phyloP scores from a whole-genome alignment of 2,329 filamentous ascomycete genomes.

The Nothomitra cinnamomea region DNA sequence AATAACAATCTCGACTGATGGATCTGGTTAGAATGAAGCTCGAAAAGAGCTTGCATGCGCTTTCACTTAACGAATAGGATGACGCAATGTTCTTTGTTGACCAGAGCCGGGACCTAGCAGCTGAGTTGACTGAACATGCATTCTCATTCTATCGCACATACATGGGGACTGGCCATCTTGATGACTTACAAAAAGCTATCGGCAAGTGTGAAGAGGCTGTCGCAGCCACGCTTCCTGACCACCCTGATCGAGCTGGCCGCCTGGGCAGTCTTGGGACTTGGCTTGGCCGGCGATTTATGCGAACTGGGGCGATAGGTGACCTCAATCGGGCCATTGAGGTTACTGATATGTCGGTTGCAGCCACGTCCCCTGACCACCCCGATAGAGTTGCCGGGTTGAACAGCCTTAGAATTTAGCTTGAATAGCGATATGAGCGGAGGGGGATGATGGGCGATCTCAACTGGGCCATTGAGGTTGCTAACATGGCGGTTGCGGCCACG shows the following conservation, averaged over 20 bases:
- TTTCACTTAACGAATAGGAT: too few species aligned
- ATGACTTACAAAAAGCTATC: background rate
- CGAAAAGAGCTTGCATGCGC: too few species aligned
- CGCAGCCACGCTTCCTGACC: background rate
- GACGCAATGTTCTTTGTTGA: too few species aligned
- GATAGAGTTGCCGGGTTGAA: background rate
- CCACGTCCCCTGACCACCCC: background rate
- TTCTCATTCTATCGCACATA: too few species aligned
- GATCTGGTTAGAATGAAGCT: too few species aligned
- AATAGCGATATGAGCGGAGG: background rate
- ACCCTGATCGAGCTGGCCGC: background rate
- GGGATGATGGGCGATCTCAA: slow-evolving; percentile 6
- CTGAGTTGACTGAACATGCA: too few species aligned
- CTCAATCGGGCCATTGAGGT: slow-evolving; percentile 6
- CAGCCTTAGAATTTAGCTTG: background rate
- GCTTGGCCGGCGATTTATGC: slow-evolving; percentile 2
- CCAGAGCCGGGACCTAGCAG: too few species aligned
- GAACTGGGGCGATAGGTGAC: slow-evolving; percentile 4
- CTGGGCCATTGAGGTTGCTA: slow-evolving; percentile 2
- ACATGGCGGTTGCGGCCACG: slow-evolving; percentile 2
- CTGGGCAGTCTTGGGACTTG: background rate
- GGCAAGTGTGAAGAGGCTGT: background rate
- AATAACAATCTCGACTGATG: too few species aligned
- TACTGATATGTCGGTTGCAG: slow-evolving; percentile 2
- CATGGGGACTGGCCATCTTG: background rate